Conservation (phyloP, 2,329 filamentous ascomycete genomes). For the Fusarium albosuccineum region DNA sequence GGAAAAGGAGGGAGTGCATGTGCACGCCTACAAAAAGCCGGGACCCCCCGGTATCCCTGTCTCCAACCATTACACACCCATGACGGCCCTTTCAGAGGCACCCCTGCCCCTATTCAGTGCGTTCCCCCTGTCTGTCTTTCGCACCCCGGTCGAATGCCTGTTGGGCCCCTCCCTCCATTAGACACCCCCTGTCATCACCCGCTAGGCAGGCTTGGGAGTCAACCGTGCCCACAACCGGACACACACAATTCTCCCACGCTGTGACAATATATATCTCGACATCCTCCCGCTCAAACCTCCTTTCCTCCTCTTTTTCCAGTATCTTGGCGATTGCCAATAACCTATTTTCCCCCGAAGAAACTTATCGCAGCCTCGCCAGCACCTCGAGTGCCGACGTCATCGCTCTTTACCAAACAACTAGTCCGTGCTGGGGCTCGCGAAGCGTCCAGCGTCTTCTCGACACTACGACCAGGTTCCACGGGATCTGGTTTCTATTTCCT, state of each 20-base stretch:
- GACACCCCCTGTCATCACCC: slow-evolving; percentile 34
- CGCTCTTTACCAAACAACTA: slow-evolving; percentile 40
- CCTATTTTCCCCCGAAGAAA: slow-evolving; percentile 33
- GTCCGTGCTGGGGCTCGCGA: slow-evolving; percentile 44
- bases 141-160: slow-evolving; percentile 45
- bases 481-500: slow-evolving; percentile 50
- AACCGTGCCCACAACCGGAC: slow-evolving; percentile 36
- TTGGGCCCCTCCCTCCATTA: slow-evolving; percentile 31
- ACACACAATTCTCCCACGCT: slow-evolving; percentile 41
- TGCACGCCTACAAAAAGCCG: slow-evolving; percentile 28
- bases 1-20: slow-evolving; percentile 38
- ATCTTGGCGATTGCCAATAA: slow-evolving; percentile 58
- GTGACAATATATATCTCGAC: slow-evolving; percentile 51
- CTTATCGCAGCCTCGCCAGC: slow-evolving; percentile 32
- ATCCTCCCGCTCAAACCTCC: slow-evolving; percentile 47
- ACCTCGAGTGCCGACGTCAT: slow-evolving; percentile 48
- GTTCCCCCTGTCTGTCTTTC: slow-evolving; percentile 23
- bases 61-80: slow-evolving; percentile 28
- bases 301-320: slow-evolving; percentile 47
- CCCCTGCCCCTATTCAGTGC: slow-evolving; percentile 32
- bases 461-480: slow-evolving; percentile 45
- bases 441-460: slow-evolving; percentile 48
- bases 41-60: slow-evolving; percentile 30
- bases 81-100: slow-evolving; percentile 19
- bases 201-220: slow-evolving; percentile 43